Conservation (phyloP, 495 filamentous ascomycete genomes). For the Annulohypoxylon maeteangense region DNA sequence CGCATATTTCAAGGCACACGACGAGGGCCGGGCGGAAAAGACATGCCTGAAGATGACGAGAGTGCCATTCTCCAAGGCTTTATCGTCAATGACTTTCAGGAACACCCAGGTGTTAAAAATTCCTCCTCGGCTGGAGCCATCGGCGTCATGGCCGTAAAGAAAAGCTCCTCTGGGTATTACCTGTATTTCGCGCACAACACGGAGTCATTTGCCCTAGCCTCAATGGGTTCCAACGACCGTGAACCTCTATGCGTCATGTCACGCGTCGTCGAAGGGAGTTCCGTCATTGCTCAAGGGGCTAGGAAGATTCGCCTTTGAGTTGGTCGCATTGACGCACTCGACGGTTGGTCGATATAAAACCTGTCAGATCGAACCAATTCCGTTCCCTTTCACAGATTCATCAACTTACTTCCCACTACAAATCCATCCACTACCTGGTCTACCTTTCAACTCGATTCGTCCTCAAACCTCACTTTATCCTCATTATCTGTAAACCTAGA, state of each 20-base stretch:
- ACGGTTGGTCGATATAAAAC: neutral
- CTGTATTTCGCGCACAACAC: constrained; percentile 94
- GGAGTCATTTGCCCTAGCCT: constrained; percentile 87
- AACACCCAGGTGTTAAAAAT: constrained; percentile 77
- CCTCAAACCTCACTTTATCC: constrained; percentile 1
- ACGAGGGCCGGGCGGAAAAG: constrained; percentile 66
- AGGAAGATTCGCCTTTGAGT: constrained; percentile 56
- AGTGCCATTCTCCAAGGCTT: constrained; percentile 76
- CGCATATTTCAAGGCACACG: constrained; percentile 75
- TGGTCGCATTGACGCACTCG: neutral
- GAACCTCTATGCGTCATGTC: constrained; percentile 87
- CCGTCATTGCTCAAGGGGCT: constrained; percentile 58
- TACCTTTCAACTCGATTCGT: neutral
- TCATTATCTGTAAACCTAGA: constrained; percentile 29
- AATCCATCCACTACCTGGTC: neutral
- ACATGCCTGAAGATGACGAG: constrained; percentile 71
- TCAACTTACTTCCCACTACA: constrained; percentile 1
- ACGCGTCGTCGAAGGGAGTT: constrained; percentile 59
- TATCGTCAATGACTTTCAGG: constrained; percentile 82
- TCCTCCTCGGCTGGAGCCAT: constrained; percentile 81
- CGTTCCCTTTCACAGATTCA: neutral
- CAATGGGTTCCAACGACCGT: constrained; percentile 81
- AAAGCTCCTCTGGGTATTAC: constrained; percentile 72
- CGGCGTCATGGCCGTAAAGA: constrained; percentile 86
- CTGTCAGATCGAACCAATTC: neutral